These are phyloP conservation scores for Pyrenopolyporus hunteri DNA, from an alignment of 495 filamentous ascomycete genomes.

Conservation along the genomic window DNA sequence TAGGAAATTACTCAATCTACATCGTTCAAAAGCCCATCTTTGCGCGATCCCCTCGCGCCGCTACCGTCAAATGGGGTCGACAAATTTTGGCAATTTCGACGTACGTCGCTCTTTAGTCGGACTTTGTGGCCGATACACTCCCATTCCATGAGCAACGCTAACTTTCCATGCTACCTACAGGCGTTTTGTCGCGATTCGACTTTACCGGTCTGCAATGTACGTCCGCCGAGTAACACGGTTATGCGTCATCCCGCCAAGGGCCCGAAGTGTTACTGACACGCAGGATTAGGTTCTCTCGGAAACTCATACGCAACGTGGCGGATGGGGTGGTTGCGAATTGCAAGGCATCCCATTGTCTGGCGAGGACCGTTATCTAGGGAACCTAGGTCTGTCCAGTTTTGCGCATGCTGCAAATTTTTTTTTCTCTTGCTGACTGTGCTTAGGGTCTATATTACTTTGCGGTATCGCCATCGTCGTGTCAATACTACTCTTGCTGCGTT, in stretches of 20 bases:
- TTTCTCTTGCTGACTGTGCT: constrained; percentile 4
- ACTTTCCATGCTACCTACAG: constrained; percentile 50
- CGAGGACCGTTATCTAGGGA: constrained; percentile 69
- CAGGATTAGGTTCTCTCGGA: constrained; percentile 52
- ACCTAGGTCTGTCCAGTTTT: constrained; percentile 74
- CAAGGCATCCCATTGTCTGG: constrained; percentile 72
- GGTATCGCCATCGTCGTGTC: constrained; percentile 75
- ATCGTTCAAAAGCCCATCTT: constrained; percentile 1
- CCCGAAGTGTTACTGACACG: constrained; percentile 16
- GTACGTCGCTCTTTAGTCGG: constrained; percentile 57
- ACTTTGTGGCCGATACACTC: not conserved
- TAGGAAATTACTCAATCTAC: constrained; percentile 9
- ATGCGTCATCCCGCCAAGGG: constrained; percentile 23
- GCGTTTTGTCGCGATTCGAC: constrained; percentile 97
- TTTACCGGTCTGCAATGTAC: constrained; percentile 94
- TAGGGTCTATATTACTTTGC: constrained; percentile 89
- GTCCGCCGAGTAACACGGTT: constrained; percentile 48
- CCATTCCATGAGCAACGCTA: constrained; percentile 2
- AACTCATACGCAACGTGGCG: constrained; percentile 50
- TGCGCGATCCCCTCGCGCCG: constrained; percentile 40
- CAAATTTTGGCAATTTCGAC: constrained; percentile 89
- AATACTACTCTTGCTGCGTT: constrained; percentile 70
- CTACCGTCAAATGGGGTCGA: constrained; percentile 59
- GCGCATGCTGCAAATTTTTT: too few species aligned
- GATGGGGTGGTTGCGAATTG: constrained; percentile 71